Evolutionary conservation across 139 green algal species (phyloP).

Genomic region (Coelastrella sp.): DNA sequence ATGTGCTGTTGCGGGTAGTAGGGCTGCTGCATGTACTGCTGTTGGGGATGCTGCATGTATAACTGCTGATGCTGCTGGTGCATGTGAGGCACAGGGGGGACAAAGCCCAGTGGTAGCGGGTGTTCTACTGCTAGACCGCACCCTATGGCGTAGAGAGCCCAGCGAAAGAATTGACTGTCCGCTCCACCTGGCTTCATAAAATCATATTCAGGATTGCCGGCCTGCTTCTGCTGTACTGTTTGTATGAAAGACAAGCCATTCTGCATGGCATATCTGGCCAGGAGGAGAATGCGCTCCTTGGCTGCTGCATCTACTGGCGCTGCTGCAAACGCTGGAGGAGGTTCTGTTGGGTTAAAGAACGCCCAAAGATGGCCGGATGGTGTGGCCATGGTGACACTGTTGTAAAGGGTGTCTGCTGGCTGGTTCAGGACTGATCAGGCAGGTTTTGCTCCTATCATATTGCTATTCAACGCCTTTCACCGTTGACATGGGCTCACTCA

Average conservation of each 20-base stretch:
- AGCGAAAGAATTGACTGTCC: slow-evolving; percentile 45
- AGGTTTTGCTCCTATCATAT: too few species aligned
- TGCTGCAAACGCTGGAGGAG: background rate
- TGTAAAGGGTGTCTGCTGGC: background rate
- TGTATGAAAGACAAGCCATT: slow-evolving; percentile 36
- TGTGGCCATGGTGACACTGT: background rate
- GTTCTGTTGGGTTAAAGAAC: slow-evolving; percentile 28
- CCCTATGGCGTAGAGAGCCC: slow-evolving; percentile 45
- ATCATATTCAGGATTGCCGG: slow-evolving; percentile 45
- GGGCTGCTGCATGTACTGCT: slow-evolving; percentile 30
- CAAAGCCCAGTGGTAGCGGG: slow-evolving; percentile 3
- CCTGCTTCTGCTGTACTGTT: slow-evolving; percentile 38
- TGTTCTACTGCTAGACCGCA: slow-evolving; percentile 21
- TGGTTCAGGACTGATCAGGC: background rate
- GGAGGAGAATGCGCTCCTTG: slow-evolving; percentile 33
- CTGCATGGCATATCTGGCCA: slow-evolving; percentile 43
- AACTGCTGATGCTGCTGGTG: slow-evolving; percentile 5
- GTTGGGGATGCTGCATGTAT: background rate
- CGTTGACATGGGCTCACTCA: background rate
- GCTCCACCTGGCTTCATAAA: slow-evolving; percentile 52
- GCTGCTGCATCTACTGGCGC: slow-evolving; percentile 1
- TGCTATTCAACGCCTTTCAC: too few species aligned
- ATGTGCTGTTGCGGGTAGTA: background rate
- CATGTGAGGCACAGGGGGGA: background rate
- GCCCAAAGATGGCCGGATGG: slow-evolving; percentile 20